Conservation (phyloP, 2,329 filamentous ascomycete species). For the Epichloe elymi region DNA sequence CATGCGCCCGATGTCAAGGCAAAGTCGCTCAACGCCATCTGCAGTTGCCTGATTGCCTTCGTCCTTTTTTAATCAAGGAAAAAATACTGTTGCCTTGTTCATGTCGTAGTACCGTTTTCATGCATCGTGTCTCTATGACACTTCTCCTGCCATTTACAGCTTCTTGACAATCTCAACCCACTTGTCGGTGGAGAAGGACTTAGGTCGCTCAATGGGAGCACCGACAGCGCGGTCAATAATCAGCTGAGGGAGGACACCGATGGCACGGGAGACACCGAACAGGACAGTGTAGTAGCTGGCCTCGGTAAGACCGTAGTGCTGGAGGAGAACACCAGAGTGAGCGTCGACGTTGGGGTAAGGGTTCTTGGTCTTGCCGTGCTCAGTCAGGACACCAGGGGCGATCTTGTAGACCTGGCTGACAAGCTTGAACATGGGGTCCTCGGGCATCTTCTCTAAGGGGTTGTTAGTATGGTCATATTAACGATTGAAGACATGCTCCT, state of each 20-base stretch:
- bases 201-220: slow-evolving; percentile 94
- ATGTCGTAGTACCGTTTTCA: neutral
- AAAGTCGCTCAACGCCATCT: neutral
- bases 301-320: slow-evolving; percentile 98
- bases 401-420: slow-evolving; percentile 99
- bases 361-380: slow-evolving; percentile 99
- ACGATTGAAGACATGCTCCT: neutral
- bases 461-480: slow-evolving; percentile 12
- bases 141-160: slow-evolving; percentile 46
- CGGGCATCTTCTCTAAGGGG: slow-evolving; percentile 60
- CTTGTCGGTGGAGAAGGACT: slow-evolving; percentile 96
- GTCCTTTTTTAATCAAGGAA: neutral
- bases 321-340: slow-evolving; percentile 96
- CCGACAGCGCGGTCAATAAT: slow-evolving; percentile 98
- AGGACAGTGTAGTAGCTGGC: slow-evolving; percentile 99
- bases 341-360: slow-evolving; percentile 97
- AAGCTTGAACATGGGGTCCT: slow-evolving; percentile 99
- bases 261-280: slow-evolving; percentile 95
- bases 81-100: slow-evolving; percentile 1
- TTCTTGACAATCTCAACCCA: slow-evolving; percentile 90
- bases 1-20: neutral
- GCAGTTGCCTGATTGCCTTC: neutral
- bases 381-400: slow-evolving; percentile 88
- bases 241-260: slow-evolving; percentile 96
- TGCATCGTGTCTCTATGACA: neutral